Evolutionary conservation across 805 yeast genomes (phyloP).

Genomic region (Cyberlindnera bimundalis): DNA sequence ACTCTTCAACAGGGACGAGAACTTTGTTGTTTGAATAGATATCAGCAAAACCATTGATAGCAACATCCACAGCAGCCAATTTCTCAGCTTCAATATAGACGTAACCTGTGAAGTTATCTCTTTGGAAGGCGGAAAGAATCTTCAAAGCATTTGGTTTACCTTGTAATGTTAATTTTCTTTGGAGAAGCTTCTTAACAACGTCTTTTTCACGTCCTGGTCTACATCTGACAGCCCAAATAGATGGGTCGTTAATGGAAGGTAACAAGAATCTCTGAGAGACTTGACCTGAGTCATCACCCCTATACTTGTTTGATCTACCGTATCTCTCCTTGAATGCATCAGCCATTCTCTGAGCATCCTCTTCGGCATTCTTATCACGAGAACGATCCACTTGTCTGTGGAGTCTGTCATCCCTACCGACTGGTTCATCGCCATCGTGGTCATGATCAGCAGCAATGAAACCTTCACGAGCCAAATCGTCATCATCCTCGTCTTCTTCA

Average conservation of each 20-base stretch:
- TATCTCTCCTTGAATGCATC: slow-evolving; percentile 89
- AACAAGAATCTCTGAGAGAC: slow-evolving; percentile 91
- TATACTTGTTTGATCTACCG: slow-evolving; percentile 80
- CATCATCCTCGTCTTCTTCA: slow-evolving; percentile 91
- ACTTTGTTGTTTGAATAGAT: slow-evolving; percentile 71
- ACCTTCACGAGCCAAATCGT: slow-evolving; percentile 82
- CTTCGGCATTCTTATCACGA: slow-evolving; percentile 82
- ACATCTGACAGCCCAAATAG: slow-evolving; percentile 93
- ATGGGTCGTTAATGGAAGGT: slow-evolving; percentile 96
- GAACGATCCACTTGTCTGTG: slow-evolving; percentile 91
- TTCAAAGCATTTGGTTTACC: slow-evolving; percentile 76
- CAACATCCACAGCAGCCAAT: slow-evolving; percentile 86
- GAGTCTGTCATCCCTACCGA: slow-evolving; percentile 62
- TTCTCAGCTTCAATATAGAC: slow-evolving; percentile 92
- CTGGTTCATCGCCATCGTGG: slow-evolving; percentile 51
- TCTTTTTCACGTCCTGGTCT: slow-evolving; percentile 93
- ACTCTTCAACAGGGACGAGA: slow-evolving; percentile 92
- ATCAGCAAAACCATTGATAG: slow-evolving; percentile 86
- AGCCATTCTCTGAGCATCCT: slow-evolving; percentile 92
- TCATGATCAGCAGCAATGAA: slow-evolving; percentile 71
- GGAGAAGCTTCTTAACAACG: slow-evolving; percentile 76
- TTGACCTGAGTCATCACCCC: slow-evolving; percentile 76
- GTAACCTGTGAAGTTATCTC: slow-evolving; percentile 90
- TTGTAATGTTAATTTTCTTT: slow-evolving; percentile 76
- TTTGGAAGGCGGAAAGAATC: slow-evolving; percentile 85